phyloP scores from a whole-genome alignment of 805 yeast genomes.

The Maudiozyma serrabonitensis region DNA sequence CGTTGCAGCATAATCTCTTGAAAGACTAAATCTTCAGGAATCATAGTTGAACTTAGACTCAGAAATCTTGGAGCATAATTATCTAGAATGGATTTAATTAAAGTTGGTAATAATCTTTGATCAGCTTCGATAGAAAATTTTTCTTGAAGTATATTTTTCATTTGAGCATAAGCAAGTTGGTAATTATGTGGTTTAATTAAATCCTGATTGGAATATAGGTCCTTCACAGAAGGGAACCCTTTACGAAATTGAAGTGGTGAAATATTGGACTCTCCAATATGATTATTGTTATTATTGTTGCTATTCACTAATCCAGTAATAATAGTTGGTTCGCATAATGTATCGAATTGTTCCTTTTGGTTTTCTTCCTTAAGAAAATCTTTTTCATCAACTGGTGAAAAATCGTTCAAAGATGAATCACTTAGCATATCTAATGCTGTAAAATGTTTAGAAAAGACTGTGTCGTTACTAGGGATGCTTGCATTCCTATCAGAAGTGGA shows the following conservation, averaged over 20 bases:
- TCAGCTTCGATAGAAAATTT: conserved; percentile 5
- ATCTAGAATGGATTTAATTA: conserved; percentile 4
- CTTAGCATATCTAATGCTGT: conserved; percentile 15
- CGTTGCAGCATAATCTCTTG: conserved; percentile 52
- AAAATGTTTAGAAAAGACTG: conserved; percentile 12
- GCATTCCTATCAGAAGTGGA: neutral
- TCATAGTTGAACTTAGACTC: conserved; percentile 62
- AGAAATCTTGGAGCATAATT: conserved; percentile 66
- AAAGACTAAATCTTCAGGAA: conserved; percentile 59
- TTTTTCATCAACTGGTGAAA: neutral
- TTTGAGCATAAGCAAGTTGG: conserved; percentile 12
- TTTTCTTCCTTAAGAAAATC: neutral
- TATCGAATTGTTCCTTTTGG: neutral
- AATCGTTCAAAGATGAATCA: neutral
- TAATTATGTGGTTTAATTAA: conserved; percentile 19
- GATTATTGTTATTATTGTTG: neutral
- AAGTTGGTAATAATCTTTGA: neutral
- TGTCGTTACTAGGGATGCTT: conserved; percentile 1
- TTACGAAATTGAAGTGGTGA: conserved; percentile 17
- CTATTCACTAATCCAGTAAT: neutral
- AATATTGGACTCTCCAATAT: neutral
- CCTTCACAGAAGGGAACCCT: conserved; percentile 16
- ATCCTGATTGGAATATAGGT: conserved; percentile 12
- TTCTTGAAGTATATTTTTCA: conserved; percentile 10
- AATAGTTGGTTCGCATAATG: neutral